Base-by-base conservation (phyloP, 768 basidiomycete species). In the Russula earlei region DNA sequence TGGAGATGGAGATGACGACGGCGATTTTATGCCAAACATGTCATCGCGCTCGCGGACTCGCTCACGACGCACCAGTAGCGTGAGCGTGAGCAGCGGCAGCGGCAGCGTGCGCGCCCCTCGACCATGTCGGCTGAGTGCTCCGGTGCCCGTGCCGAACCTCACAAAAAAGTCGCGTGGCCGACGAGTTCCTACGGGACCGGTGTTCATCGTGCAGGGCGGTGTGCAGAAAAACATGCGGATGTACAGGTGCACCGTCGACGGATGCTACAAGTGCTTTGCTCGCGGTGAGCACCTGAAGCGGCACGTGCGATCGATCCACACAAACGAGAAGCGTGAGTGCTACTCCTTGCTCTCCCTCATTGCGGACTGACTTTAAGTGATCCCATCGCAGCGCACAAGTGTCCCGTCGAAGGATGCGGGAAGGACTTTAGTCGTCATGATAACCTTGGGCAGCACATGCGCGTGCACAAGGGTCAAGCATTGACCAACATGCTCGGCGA, bases 281-380 rank as follows among this genome's bases (percentile, higher is more conserved):
- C 77, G 92, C 29, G 85, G 86, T 20, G 92, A 95, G 70, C 92
- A 95, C 68, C 71, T 95, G 60, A 93, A 93, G 75, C 75, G 92
- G 60, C 91, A 94, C 68, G 79, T 93, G 38, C 72, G 89, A 62
- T 86, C 85, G 65, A 91, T 94, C 52, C 91, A 94, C 70, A 92
- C 91, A 22, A 80, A 92, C 69, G 91, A 93, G 68, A 92, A 91
- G 74, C 91, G 91, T 93, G 66, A 69, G 89, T 79, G 37, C 45
- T 7, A 0, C 48, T 2, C 25, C 40, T 37, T 55, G 25, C 38
- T 33, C 52, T 55, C 29, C 62, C 45, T 12, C 22, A 38, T 22
- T 43, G 27, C 43, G 55, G 37, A 34, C 49, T 58, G 62, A 31
- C 63, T 43, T 54, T 58, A 47, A 58, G 17, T 27, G 17, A 7